Percentiles rank a stretch among this genome's conserved stretches.
phyloP scores from a whole-genome alignment of 2,329 filamentous ascomycete species.

The Coniochaeta sp. region DNA sequence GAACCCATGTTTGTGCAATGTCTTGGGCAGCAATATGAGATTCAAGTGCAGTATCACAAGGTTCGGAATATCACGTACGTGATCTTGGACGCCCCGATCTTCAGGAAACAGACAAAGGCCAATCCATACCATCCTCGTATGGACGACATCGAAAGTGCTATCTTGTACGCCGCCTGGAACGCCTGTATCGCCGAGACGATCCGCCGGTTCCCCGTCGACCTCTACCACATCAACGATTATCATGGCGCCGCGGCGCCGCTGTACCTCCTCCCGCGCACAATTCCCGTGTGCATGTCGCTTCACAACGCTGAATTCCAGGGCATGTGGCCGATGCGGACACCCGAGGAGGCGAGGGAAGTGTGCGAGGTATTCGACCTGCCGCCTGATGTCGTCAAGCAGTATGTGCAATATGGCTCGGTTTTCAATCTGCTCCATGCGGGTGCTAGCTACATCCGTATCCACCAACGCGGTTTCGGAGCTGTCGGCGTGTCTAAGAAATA shows the following conservation, averaged over 20 bases:
- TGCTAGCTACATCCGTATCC: constrained; percentile 53
- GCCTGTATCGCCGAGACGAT: constrained; percentile 59
- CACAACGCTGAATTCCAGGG: constrained; percentile 66
- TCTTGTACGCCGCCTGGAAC: constrained; percentile 65
- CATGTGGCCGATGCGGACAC: constrained; percentile 58
- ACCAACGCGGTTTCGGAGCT: constrained; percentile 57
- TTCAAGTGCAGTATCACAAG: constrained; percentile 56
- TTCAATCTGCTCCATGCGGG: constrained; percentile 59
- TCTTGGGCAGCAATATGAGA: constrained; percentile 50
- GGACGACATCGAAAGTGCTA: constrained; percentile 61
- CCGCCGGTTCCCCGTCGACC: constrained; percentile 43
- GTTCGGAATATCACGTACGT: constrained; percentile 61
- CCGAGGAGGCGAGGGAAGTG: constrained; percentile 54
- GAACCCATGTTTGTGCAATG: constrained; percentile 57
- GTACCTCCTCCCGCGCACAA: constrained; percentile 52
- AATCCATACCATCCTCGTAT: constrained; percentile 61
- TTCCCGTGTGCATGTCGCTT: constrained; percentile 55
- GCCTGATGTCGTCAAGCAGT: constrained; percentile 46
- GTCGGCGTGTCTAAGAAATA: constrained; percentile 61
- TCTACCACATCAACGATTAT: constrained; percentile 32
- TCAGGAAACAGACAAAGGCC: constrained; percentile 50
- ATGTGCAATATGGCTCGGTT: constrained; percentile 60
- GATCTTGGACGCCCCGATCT: constrained; percentile 59
- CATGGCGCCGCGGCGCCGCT: constrained; percentile 43
- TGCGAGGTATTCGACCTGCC: constrained; percentile 57